Percentiles rank a stretch among this genome's conserved stretches.
These are phyloP conservation scores for Ambrosia artemisiifolia DNA, from an alignment of 129 eudicot species.

Conservation along the genomic window DNA sequence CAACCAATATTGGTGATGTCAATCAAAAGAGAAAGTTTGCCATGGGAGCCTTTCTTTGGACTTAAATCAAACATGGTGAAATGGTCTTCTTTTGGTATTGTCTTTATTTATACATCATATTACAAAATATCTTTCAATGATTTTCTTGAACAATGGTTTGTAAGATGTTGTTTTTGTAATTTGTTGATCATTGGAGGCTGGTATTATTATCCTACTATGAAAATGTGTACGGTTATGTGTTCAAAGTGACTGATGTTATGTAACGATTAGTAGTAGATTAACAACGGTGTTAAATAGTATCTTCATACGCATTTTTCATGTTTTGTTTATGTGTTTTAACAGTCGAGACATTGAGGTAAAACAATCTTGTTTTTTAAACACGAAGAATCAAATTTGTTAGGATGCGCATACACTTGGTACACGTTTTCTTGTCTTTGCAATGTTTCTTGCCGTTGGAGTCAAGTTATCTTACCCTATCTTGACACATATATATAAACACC, in stretches of 20 bases:
- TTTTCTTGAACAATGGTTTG: neutral
- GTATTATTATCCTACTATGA: neutral
- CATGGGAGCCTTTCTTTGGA: conserved; percentile 66
- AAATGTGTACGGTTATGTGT: neutral
- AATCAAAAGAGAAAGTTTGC: conserved; percentile 59
- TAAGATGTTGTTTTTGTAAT: neutral
- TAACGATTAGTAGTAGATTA: neutral
- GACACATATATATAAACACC: neutral
- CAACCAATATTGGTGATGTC: conserved; percentile 34
- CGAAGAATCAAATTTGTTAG: neutral
- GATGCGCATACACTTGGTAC: neutral
- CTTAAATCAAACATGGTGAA: conserved; percentile 4
- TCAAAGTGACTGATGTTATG: neutral
- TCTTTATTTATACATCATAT: too few relatives aligned
- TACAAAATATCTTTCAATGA: neutral
- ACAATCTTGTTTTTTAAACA: neutral
- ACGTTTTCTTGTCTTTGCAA: neutral
- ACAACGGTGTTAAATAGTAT: too few relatives aligned
- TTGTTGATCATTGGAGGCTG: neutral
- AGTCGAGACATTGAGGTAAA: too few relatives aligned
- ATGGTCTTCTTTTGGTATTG: neutral
- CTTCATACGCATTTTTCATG: too few relatives aligned
- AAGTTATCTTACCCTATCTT: conserved; percentile 1
- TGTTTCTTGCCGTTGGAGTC: conserved; percentile 7
- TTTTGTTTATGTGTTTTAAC: too few relatives aligned